A percentile compares a stretch with the other conserved stretches of the same genome.
phyloP scores from a whole-genome alignment of 495 filamentous ascomycete species.

The Eremomyces bilateralis region DNA sequence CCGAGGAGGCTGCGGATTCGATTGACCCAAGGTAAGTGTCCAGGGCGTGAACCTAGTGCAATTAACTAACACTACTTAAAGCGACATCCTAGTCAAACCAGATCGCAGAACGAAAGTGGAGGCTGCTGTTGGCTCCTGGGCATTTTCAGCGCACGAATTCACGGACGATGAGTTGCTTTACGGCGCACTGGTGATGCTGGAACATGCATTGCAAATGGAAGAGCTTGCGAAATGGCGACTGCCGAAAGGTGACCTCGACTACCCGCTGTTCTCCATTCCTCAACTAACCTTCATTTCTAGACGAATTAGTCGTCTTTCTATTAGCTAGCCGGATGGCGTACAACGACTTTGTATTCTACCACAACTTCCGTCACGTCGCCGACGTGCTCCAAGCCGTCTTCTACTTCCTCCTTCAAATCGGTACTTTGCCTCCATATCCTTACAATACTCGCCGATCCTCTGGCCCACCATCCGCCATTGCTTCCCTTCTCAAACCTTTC shows the following conservation, averaged over 20 bases:
- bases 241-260: slow-evolving; percentile 37
- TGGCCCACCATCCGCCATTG: slow-evolving; percentile 32
- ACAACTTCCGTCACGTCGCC: slow-evolving; percentile 93
- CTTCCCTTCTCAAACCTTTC: slow-evolving; percentile 52
- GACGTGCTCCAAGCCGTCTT: slow-evolving; percentile 92
- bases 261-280: slow-evolving; percentile 1
- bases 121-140: slow-evolving; percentile 55
- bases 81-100: slow-evolving; percentile 25
- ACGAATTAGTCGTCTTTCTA: slow-evolving; percentile 54
- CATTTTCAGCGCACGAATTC: slow-evolving; percentile 74
- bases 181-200: slow-evolving; percentile 60
- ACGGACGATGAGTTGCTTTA: slow-evolving; percentile 72
- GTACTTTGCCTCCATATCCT: slow-evolving; percentile 48
- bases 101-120: slow-evolving; percentile 41
- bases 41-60: slow-evolving; percentile 1
- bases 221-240: slow-evolving; percentile 63
- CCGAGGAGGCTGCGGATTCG: slow-evolving; percentile 33
- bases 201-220: slow-evolving; percentile 67
- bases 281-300: too few species aligned
- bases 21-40: slow-evolving; percentile 24
- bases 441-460: slow-evolving; percentile 10
- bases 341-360: slow-evolving; percentile 90
- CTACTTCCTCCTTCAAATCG: slow-evolving; percentile 69
- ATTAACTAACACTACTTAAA: slow-evolving; percentile 9
- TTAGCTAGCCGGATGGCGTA: slow-evolving; percentile 71